Evolutionary conservation across 2,329 filamentous ascomycete species (phyloP).

Genomic region (Trichoderma endophyticum): DNA sequence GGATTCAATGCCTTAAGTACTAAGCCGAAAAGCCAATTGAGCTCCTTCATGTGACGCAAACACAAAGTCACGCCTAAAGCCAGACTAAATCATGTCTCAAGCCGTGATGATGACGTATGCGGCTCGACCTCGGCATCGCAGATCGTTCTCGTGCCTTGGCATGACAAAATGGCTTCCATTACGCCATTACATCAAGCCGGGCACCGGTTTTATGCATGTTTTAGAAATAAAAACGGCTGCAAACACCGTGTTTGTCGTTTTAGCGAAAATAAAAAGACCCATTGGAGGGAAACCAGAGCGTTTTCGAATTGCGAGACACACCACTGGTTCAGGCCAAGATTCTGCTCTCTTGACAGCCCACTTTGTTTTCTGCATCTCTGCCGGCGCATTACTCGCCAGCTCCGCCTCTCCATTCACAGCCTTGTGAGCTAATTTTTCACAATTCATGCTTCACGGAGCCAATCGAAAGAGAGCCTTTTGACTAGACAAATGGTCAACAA

Average conservation of each 20-base stretch:
- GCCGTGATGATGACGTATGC: conserved; percentile 29
- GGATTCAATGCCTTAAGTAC: neutral
- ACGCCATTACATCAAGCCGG: conserved; percentile 9
- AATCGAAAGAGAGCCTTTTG: neutral
- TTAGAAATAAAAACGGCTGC: neutral
- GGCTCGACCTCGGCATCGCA: conserved; percentile 25
- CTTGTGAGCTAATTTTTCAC: neutral
- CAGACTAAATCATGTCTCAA: neutral
- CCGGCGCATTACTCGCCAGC: neutral
- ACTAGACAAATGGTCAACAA: neutral
- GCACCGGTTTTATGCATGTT: conserved; percentile 6
- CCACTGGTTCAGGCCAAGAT: neutral
- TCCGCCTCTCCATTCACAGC: neutral
- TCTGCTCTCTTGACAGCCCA: neutral
- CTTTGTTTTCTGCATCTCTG: neutral
- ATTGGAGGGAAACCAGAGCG: neutral
- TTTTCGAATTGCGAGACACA: neutral
- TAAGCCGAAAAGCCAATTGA: neutral
- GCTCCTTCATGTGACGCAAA: conserved; percentile 15
- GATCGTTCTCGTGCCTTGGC: conserved; percentile 6
- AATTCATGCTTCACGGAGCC: neutral
- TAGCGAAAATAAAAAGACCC: neutral
- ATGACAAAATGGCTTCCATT: neutral
- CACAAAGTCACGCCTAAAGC: conserved; percentile 14
- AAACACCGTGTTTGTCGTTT: neutral